A percentile compares a stretch with the other conserved stretches of the same genome.
Evolutionary conservation across 768 basidiomycete genomes (phyloP).

Genomic region (Termitomyces sp.): DNA sequence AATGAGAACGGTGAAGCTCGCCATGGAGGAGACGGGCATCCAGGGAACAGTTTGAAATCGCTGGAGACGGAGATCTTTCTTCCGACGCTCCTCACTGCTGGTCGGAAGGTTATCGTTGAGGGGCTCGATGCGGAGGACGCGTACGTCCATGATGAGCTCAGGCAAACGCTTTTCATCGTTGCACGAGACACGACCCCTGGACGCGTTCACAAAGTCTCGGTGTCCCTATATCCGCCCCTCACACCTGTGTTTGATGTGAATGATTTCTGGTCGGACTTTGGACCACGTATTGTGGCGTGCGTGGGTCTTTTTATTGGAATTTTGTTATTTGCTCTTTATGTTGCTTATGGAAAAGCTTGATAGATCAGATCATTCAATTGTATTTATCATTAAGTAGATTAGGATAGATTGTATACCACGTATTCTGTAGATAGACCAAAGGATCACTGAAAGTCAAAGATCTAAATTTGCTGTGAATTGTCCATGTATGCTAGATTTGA

Average conservation of each 20-base stretch:
- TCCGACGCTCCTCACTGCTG: conserved; percentile 57
- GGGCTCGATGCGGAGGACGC: conserved; percentile 49
- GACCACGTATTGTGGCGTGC: conserved; percentile 18
- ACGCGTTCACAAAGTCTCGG: conserved; percentile 43
- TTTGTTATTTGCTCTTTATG: conserved; percentile 4
- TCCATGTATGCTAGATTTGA: no score
- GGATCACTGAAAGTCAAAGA: no score
- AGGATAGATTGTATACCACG: neutral
- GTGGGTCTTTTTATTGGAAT: conserved; percentile 18
- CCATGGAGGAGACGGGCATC: neutral
- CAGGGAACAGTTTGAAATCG: conserved; percentile 20
- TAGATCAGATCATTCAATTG: neutral
- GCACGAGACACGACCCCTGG: conserved; percentile 39
- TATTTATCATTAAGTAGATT: neutral
- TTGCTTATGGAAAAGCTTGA: neutral
- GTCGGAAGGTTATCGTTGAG: conserved; percentile 52
- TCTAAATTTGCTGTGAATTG: no score
- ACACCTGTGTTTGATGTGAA: conserved; percentile 52
- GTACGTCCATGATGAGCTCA: conserved; percentile 55
- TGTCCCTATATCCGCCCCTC: conserved; percentile 55
- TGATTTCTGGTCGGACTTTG: conserved; percentile 61
- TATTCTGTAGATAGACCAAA: no score
- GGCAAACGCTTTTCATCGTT: conserved; percentile 76
- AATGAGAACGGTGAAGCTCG: conserved; percentile 2
- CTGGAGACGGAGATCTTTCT: conserved; percentile 82